Evolutionary conservation across 164 flowering plant species (phyloP).

Genomic region (Liquidambar formosana): DNA sequence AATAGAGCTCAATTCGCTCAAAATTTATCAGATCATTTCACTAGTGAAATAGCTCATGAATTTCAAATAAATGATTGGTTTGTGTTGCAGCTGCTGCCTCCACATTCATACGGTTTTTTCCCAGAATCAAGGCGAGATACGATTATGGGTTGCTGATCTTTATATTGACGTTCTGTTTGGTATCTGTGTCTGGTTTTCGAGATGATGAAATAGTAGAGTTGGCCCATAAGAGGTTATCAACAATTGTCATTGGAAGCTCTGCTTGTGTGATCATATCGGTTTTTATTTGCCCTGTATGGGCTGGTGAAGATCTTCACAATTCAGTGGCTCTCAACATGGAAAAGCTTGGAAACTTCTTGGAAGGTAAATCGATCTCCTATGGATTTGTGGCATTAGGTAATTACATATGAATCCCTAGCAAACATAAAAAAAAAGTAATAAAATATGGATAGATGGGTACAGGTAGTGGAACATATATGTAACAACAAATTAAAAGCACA

Average conservation of each 20-base stretch:
- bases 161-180: constrained; percentile 28
- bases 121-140: constrained; percentile 28
- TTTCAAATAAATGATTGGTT: no score
- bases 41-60: no score
- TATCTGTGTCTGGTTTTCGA: constrained; percentile 29
- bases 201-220: constrained; percentile 16
- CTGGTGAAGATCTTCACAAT: constrained; percentile 33
- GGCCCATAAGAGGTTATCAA: constrained; percentile 24
- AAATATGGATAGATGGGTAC: no score
- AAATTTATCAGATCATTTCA: no score
- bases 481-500: no score
- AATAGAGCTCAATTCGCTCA: no score
- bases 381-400: no score
- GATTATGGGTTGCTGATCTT: constrained; percentile 35
- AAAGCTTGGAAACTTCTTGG: constrained; percentile 23
- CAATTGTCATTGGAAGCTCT: constrained; percentile 24
- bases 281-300: constrained; percentile 33
- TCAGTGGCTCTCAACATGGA: constrained; percentile 21
- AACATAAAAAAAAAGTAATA: no score
- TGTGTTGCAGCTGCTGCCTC: constrained; percentile 18
- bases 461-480: no score
- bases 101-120: constrained; percentile 28
- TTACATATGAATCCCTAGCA: no score
- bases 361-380: constrained; percentile 23
- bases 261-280: constrained; percentile 17